Evolutionary conservation across 2,329 filamentous ascomycete species (phyloP).

Genomic region (Neocatenulostroma microsporum): DNA sequence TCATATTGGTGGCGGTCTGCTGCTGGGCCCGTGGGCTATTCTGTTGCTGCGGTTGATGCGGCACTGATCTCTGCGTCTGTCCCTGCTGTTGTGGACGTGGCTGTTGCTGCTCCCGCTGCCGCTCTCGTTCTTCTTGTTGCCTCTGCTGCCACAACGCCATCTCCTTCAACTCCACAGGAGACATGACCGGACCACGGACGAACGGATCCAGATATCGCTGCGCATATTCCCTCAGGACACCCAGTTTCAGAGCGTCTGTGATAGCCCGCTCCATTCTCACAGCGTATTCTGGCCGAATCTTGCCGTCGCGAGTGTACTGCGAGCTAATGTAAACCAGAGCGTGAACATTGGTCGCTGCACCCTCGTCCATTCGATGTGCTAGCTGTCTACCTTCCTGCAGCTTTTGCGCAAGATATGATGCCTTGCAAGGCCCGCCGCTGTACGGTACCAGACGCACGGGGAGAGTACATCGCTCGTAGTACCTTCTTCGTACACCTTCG

Average conservation of each 20-base stretch:
- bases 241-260: not conserved
- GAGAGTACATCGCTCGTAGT: not conserved
- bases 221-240: not conserved
- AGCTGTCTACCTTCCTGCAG: slow-evolving; percentile 1
- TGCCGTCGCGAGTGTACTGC: not conserved
- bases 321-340: slow-evolving; percentile 1
- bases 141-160: not conserved
- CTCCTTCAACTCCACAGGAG: not conserved
- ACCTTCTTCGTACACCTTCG: not conserved
- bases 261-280: slow-evolving; percentile 1
- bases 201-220: not conserved
- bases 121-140: not conserved
- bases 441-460: not conserved
- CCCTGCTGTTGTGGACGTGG: not conserved
- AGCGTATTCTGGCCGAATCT: not conserved
- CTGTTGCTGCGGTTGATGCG: too few relatives aligned
- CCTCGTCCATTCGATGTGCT: not conserved
- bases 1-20: not conserved
- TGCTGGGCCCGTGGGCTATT: not conserved
- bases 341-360: not conserved
- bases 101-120: not conserved
- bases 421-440: not conserved
- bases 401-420: slow-evolving; percentile 1
- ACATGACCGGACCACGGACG: slow-evolving; percentile 1
- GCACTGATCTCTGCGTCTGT: not conserved